These are phyloP conservation scores for Penicillium herquei DNA, from an alignment of 495 filamentous ascomycete species.

Conservation along the genomic window DNA sequence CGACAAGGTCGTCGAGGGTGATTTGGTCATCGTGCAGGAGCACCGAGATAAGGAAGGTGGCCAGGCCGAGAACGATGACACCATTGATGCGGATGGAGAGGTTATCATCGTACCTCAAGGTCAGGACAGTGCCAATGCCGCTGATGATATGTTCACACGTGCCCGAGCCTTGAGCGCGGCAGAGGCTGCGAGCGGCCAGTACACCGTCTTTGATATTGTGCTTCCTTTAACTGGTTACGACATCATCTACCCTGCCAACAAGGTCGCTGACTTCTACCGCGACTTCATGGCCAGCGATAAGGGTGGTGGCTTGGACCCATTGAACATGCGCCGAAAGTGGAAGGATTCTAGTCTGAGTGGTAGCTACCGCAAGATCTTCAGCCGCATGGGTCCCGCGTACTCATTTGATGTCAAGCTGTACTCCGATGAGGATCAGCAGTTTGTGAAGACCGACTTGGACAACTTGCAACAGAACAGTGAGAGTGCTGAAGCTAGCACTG, in stretches of 20 bases:
- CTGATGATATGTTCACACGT: slow-evolving; percentile 64
- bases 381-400: slow-evolving; percentile 55
- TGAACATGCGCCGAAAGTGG: slow-evolving; percentile 81
- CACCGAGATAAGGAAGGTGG: slow-evolving; percentile 42
- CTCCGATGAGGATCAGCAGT: slow-evolving; percentile 68
- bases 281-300: slow-evolving; percentile 76
- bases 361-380: slow-evolving; percentile 80
- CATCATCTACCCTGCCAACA: slow-evolving; percentile 79
- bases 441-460: slow-evolving; percentile 83
- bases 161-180: slow-evolving; percentile 72
- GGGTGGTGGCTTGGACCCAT: slow-evolving; percentile 76
- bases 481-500: slow-evolving; percentile 1
- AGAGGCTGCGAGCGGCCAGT: slow-evolving; percentile 77
- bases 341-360: slow-evolving; percentile 88
- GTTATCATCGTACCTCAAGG: slow-evolving; percentile 58
- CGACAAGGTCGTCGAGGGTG: slow-evolving; percentile 72
- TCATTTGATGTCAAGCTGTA: slow-evolving; percentile 70
- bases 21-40: slow-evolving; percentile 72
- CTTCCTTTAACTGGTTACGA: slow-evolving; percentile 92
- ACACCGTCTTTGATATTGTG: slow-evolving; percentile 86
- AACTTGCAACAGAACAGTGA: slow-evolving; percentile 26
- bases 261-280: slow-evolving; percentile 75
- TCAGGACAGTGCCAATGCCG: slow-evolving; percentile 52
- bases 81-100: slow-evolving; percentile 69
- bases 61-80: slow-evolving; percentile 15